phyloP scores from a whole-genome alignment of 495 filamentous ascomycete species.

The Daldinia decipiens region DNA sequence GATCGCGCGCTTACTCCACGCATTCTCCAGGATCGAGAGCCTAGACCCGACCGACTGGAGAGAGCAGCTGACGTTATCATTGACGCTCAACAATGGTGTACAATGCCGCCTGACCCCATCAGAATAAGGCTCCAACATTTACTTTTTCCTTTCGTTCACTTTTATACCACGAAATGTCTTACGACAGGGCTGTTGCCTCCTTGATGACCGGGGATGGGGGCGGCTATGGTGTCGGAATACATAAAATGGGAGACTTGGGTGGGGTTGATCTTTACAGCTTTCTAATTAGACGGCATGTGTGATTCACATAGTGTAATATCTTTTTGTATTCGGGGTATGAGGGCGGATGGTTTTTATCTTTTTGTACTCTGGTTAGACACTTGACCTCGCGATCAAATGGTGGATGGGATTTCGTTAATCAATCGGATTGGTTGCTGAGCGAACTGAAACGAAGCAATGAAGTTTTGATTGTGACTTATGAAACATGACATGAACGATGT shows the following conservation, averaged over 20 bases:
- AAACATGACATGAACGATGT: background rate
- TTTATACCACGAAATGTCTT: slow-evolving; percentile 32
- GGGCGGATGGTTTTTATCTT: slow-evolving; percentile 25
- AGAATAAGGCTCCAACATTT: slow-evolving; percentile 3
- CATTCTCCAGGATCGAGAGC: slow-evolving; percentile 46
- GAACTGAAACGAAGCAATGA: slow-evolving; percentile 1
- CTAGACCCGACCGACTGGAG: slow-evolving; percentile 44
- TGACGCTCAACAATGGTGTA: slow-evolving; percentile 42
- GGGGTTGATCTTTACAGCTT: slow-evolving; percentile 12
- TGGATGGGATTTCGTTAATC: slow-evolving; percentile 9
- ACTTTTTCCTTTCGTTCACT: slow-evolving; percentile 17
- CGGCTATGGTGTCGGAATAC: slow-evolving; percentile 26
- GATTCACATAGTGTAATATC: slow-evolving; percentile 20
- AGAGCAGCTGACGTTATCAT: slow-evolving; percentile 49
- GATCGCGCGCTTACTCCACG: slow-evolving; percentile 56
- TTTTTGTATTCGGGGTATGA: slow-evolving; percentile 16
- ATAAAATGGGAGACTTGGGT: slow-evolving; percentile 26
- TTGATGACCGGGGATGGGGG: slow-evolving; percentile 27
- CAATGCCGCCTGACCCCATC: slow-evolving; percentile 37
- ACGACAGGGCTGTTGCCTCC: slow-evolving; percentile 15
- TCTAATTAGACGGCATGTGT: slow-evolving; percentile 14
- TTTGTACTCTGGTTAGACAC: slow-evolving; percentile 33
- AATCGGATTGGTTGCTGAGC: slow-evolving; percentile 5
- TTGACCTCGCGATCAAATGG: slow-evolving; percentile 45
- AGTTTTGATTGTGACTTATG: background rate